These are phyloP conservation scores for Triglochin maritima DNA, from an alignment of 106 monocot species.

Conservation along the genomic window DNA sequence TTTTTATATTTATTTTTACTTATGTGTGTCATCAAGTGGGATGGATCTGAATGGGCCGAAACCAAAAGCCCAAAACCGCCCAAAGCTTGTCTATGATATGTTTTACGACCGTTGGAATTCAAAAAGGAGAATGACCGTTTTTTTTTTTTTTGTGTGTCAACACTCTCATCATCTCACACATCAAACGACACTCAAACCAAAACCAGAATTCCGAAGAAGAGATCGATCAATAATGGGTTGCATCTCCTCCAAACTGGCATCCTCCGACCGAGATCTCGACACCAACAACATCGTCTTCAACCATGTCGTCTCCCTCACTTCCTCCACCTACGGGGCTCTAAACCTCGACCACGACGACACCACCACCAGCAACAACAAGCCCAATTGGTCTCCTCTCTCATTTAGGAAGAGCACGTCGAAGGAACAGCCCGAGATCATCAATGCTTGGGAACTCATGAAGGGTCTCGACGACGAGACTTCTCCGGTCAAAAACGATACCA, in stretches of 20 bases:
- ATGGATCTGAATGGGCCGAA: too few species aligned
- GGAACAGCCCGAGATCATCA: conserved; percentile 46
- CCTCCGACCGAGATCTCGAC: conserved; percentile 4
- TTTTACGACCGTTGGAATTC: too few species aligned
- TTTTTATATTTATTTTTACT: too few species aligned
- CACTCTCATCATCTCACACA: too few species aligned
- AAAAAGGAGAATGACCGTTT: too few species aligned
- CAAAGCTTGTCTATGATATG: too few species aligned
- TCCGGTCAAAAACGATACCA: conserved; percentile 25
- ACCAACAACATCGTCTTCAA: conserved; percentile 2
- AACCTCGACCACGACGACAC: conserved; percentile 31
- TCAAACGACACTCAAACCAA: too few species aligned
- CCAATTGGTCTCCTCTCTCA: conserved; percentile 3
- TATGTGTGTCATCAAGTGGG: too few species aligned
- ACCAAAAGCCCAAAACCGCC: too few species aligned
- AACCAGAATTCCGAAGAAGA: too few species aligned
- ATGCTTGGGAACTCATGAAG: conserved; percentile 47
- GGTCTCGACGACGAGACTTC: conserved; percentile 38
- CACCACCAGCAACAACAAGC: background rate
- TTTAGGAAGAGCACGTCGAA: conserved; percentile 8
- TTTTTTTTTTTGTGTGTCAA: too few species aligned
- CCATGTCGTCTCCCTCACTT: conserved; percentile 79
- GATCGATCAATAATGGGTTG: conserved; percentile 38
- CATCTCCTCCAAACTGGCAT: conserved; percentile 54
- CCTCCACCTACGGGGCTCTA: conserved; percentile 73